Evolutionary conservation across 2,329 filamentous ascomycete genomes (phyloP).

Genomic region (Talaromyces verruculosus): DNA sequence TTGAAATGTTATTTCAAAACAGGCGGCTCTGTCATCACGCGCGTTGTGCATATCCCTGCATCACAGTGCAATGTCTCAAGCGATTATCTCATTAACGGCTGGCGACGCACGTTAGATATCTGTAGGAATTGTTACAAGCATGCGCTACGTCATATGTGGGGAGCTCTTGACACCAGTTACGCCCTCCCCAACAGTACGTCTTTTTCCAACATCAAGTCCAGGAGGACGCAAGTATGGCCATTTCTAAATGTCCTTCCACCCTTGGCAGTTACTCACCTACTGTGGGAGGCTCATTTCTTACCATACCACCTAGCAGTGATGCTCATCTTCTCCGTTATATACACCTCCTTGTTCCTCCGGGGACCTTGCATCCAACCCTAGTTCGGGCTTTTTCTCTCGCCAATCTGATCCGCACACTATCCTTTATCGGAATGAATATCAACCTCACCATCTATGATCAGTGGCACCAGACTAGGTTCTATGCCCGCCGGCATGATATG

Average conservation of each 20-base stretch:
- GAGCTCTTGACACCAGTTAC: constrained; percentile 65
- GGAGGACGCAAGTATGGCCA: background rate
- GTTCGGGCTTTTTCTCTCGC: constrained; percentile 61
- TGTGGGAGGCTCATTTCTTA: constrained; percentile 70
- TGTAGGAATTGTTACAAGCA: constrained; percentile 66
- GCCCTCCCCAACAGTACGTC: constrained; percentile 47
- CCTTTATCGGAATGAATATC: constrained; percentile 62
- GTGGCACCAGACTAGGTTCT: constrained; percentile 63
- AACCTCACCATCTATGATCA: constrained; percentile 67
- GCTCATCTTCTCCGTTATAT: constrained; percentile 61
- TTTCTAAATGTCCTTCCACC: constrained; percentile 26
- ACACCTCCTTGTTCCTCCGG: constrained; percentile 55
- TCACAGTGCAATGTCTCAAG: constrained; percentile 70
- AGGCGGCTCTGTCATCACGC: constrained; percentile 65
- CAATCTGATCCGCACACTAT: constrained; percentile 59
- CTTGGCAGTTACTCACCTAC: constrained; percentile 60
- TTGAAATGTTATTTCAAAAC: constrained; percentile 74
- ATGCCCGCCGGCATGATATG: constrained; percentile 65
- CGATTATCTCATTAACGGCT: constrained; percentile 21
- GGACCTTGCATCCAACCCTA: constrained; percentile 54
- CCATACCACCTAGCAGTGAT: constrained; percentile 66
- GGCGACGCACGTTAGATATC: constrained; percentile 53
- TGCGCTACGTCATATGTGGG: constrained; percentile 71
- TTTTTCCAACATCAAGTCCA: background rate
- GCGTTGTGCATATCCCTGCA: constrained; percentile 65